Base-by-base conservation (phyloP, 75 land plant genomes). In the Sequoiadendron giganteum region DNA sequence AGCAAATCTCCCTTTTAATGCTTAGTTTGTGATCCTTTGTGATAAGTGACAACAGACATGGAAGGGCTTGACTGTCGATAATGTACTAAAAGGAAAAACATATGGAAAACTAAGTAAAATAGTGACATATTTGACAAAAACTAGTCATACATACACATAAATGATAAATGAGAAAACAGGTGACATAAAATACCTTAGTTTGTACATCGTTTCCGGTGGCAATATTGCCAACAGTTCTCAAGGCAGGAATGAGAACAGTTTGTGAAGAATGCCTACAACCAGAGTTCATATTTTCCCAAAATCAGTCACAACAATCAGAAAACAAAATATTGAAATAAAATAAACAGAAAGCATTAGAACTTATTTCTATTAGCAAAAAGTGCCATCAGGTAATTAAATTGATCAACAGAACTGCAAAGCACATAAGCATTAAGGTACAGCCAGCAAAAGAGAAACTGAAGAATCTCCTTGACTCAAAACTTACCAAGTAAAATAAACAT, bases 1-100 rank as follows among this genome's bases (percentile, higher is more conserved):
- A 90, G 84, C 93, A 93, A 87, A 93, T 93, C 86, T 93, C 93
- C 76, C 91, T 93, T 89, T 93, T 94, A 73, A 96, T 96, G 92
- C 93, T 96, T 89, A 92, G 91, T 92, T 96, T 93, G 70, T 92
- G 88, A 39, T 86, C 90, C 45, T 90, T 88, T 6, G 91, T 91
- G 78, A 96, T 87, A 76, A 96, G 88, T 25, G 88, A 86, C 72
- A 93, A 85, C 34, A 96, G 92, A 75, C 90, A 93, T 39, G 94
- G 96, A 6, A 95, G 92, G 10, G 92, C 95, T 25, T 89, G 86
- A 88, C 94, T 89, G 54, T 91, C 86, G 83, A 96, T 93, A 55
- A 95, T 87, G 82, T 89, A 87, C 96, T 96, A 87, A 21, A 88
- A 13, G 43, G 36, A 82, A 45, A 82, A 82, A 42, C 19, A 19